phyloP scores from a whole-genome alignment of 495 filamentous ascomycete species.

The Xylaria longipes region DNA sequence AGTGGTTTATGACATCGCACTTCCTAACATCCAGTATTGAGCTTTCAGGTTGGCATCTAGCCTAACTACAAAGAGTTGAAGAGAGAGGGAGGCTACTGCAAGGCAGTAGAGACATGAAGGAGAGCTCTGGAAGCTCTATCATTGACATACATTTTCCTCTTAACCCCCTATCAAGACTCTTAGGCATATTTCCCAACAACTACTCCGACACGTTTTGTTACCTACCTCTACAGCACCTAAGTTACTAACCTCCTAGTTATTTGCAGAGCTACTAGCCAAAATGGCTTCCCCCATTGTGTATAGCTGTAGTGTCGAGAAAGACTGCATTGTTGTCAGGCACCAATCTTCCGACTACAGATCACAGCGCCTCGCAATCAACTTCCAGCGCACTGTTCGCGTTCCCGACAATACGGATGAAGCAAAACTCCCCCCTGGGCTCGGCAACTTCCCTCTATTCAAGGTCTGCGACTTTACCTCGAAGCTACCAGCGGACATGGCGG shows the following conservation, averaged over 20 bases:
- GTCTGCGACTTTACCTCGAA: conserved; percentile 37
- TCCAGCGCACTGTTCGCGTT: conserved; percentile 54
- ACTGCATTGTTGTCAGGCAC: conserved; percentile 6
- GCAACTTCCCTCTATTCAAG: conserved; percentile 51
- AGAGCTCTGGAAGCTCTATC: background rate
- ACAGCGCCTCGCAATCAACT: conserved; percentile 27
- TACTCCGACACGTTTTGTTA: background rate
- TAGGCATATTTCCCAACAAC: background rate
- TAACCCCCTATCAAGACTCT: background rate
- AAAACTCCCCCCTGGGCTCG: conserved; percentile 46
- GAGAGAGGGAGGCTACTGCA: background rate
- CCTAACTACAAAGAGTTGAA: background rate
- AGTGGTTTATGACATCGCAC: background rate
- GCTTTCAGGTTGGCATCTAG: background rate
- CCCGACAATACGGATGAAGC: conserved; percentile 46
- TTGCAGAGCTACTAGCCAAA: background rate
- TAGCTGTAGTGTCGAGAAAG: background rate
- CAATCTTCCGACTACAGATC: background rate
- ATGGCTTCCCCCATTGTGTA: background rate
- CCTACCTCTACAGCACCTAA: background rate
- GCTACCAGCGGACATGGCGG: conserved; percentile 41
- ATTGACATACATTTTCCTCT: background rate
- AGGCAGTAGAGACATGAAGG: background rate
- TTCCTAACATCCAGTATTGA: background rate
- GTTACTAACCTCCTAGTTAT: background rate